Base-by-base conservation (phyloP, 495 filamentous ascomycete species). In the Cairneyella variabilis region DNA sequence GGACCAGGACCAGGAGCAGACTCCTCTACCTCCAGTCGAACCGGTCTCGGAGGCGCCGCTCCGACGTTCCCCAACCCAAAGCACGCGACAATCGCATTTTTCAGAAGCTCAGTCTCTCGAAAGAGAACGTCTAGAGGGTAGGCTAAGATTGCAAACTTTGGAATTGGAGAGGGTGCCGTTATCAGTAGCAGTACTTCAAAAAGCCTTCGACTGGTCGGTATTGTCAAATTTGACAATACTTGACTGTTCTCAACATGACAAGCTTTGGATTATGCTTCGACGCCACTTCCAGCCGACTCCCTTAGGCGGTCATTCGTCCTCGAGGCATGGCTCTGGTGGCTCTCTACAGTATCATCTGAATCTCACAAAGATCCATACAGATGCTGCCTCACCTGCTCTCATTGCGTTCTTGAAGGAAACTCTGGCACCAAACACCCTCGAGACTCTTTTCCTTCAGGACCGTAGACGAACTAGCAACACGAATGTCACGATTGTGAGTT, bases 391-490 rank as follows among this genome's bases (percentile, higher is more conserved):
- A 0, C 69, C 80, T 17, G 77, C 83, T 20, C 69, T 97, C n/a
- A 81, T 96, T 36, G 73, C 77, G 7, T 96, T 96, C 61, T 77
- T 96, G 46, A 90, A 86, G 52, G 89, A 95, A 55, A 84, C 90
- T 0, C 77, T 96, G 25, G 86, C 84, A 22, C 92, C 92, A 1
- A 88, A 97, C 64, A 86, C 82, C 2, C 71, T 97, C 9, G 88
- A 97, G 67, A 84, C 86, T 18, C 69, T 96, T 16, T 92, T 91
- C 63, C 66, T 97, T 43, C 90, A 95, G 67, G 90, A 96, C 57
- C 76, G 80, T 6, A 75, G 73, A 21, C 69, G 68, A 8, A 76
- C 80, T 51, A 63, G 75, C 22, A 45, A 20, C 16, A 79, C 79
- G 1, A 66, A 70, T 14, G 83, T 96, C 2, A 75, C 82, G 4